Percentiles rank a stretch among this genome's conserved stretches.
These are phyloP conservation scores for Coprinopsis strossmayeri DNA, from an alignment of 768 basidiomycete genomes.

Conservation along the genomic window DNA sequence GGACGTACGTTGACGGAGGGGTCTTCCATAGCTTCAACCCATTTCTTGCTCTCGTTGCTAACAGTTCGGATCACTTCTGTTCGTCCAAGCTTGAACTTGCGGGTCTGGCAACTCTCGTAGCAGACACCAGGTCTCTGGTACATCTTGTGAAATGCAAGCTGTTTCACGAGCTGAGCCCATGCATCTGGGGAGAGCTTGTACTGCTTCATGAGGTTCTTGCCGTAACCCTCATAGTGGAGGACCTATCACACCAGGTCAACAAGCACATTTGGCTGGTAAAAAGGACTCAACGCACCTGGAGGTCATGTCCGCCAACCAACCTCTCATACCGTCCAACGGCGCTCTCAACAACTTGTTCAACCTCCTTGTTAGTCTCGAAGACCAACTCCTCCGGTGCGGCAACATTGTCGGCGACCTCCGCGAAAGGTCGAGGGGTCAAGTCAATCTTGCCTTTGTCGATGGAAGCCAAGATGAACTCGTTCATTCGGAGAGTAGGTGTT, in stretches of 20 bases:
- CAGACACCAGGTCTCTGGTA: slow-evolving; percentile 66
- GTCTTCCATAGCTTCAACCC: slow-evolving; percentile 86
- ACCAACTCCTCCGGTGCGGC: slow-evolving; percentile 57
- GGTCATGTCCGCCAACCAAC: slow-evolving; percentile 71
- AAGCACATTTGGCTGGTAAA: not conserved
- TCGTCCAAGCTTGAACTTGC: slow-evolving; percentile 83
- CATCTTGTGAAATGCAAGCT: slow-evolving; percentile 92
- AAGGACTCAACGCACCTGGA: slow-evolving; percentile 30
- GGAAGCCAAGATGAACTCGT: slow-evolving; percentile 85
- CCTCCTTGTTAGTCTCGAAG: slow-evolving; percentile 58
- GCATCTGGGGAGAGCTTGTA: slow-evolving; percentile 87
- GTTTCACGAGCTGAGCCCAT: slow-evolving; percentile 92
- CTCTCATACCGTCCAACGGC: slow-evolving; percentile 68
- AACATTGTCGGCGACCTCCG: slow-evolving; percentile 27
- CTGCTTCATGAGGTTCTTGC: slow-evolving; percentile 80
- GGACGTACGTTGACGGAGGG: slow-evolving; percentile 34
- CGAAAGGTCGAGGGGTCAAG: slow-evolving; percentile 43
- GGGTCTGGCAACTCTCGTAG: slow-evolving; percentile 93
- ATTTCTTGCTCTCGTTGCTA: slow-evolving; percentile 76
- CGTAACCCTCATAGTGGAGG: slow-evolving; percentile 82
- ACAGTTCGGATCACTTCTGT: slow-evolving; percentile 93
- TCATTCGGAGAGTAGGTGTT: slow-evolving; percentile 90
- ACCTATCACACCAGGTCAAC: slow-evolving; percentile 33
- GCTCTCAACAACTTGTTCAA: slow-evolving; percentile 43
- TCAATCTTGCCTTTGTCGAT: slow-evolving; percentile 70